Evolutionary conservation across 257 asterid genomes (phyloP), one percentile per base, ranked within the genome.

Genomic region (Primulina huaijiensis): DNA sequence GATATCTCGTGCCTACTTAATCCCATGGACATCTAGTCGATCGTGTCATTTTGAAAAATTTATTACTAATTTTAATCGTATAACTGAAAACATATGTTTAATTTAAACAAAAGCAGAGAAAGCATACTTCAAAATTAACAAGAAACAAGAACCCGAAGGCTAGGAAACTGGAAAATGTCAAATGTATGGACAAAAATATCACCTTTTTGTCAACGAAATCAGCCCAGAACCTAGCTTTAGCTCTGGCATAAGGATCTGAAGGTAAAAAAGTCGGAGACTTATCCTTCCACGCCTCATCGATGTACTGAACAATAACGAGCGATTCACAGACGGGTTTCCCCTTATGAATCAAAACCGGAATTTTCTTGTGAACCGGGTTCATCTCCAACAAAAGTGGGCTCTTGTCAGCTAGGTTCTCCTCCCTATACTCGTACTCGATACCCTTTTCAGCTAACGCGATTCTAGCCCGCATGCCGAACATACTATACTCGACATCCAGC

Each of bases 201-300:
- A 23, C 68, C 68, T 35, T 63, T 35, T 63, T 63, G 53, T 63
- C 68, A 2, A 63, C 17, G 16, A 33, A 63, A 17, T 63, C 68
- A 8, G 68, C 68, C 68, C 68, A 63, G n/a, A 63, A 63, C 68
- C 68, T 35, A 6, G 68, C 68, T n/a, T 31, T 40, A 9, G 68
- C 55, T 3, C 53, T 12, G 33, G 38, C 53, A 37, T 63, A 63
- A 19, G 68, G 68, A 8, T 34, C 21, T 1, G 55, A 35, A 34
- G 68, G 68, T 14, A 63, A n/a, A 27, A 63, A 8, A 2, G 55
- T 2, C 0, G 62, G 68, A 63, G 68, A 23, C 53, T 19, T 63
- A 7, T 63, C 29, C 53, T 34, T 35, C 68, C 68, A 63, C 12
- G 8, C 8, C 8, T 63, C 68, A 1, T 63, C 68, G 2, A 63